These are phyloP conservation scores for Penicillium expansum DNA, from an alignment of 2,329 filamentous ascomycete species.

Conservation along the genomic window DNA sequence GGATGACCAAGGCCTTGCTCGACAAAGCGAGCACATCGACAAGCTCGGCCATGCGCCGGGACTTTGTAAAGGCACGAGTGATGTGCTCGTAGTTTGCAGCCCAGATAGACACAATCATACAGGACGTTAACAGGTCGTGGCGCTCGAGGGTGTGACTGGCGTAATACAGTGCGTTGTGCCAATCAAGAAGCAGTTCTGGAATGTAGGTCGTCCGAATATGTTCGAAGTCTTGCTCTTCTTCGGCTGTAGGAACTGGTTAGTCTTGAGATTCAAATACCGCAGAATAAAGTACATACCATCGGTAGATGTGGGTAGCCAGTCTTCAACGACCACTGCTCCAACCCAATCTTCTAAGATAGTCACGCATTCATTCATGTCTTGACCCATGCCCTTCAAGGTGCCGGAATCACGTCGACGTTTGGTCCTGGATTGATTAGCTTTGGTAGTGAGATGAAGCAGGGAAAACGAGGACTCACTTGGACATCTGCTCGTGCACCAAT, in stretches of 20 bases:
- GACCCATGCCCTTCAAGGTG: constrained; percentile 52
- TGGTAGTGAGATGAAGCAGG: neutral
- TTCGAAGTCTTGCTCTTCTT: constrained; percentile 60
- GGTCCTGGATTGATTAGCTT: constrained; percentile 22
- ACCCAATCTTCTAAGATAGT: constrained; percentile 57
- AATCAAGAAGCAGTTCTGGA: constrained; percentile 80
- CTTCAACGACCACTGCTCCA: constrained; percentile 57
- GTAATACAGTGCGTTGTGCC: constrained; percentile 76
- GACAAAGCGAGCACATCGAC: constrained; percentile 73
- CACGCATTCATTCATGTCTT: constrained; percentile 54
- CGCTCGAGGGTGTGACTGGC: constrained; percentile 69
- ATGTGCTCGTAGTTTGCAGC: constrained; percentile 69
- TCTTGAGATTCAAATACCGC: neutral
- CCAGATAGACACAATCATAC: constrained; percentile 81
- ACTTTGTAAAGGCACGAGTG: constrained; percentile 61
- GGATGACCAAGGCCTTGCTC: constrained; percentile 62
- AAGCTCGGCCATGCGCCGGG: constrained; percentile 70
- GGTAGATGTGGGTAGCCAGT: constrained; percentile 59
- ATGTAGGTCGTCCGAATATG: constrained; percentile 74
- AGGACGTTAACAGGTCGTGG: constrained; percentile 73
- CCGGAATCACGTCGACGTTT: constrained; percentile 37
- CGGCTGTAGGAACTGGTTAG: constrained; percentile 36
- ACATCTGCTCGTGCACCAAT: constrained; percentile 50
- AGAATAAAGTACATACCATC: constrained; percentile 50
- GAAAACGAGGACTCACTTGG: constrained; percentile 34